Conservation (phyloP, 805 yeast species). For the Saccharomycopsis malanga region DNA sequence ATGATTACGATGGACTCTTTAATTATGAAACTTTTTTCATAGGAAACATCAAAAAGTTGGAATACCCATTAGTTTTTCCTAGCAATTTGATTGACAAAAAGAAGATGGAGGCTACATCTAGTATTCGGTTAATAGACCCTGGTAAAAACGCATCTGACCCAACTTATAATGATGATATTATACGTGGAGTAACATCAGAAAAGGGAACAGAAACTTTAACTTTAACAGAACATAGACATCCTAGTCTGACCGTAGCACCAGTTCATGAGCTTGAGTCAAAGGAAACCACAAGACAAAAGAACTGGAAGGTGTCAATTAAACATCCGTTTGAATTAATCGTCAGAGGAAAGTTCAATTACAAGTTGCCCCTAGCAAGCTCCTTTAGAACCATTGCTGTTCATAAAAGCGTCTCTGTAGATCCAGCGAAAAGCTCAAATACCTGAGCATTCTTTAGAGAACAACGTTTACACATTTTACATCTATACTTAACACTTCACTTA, state of each 20-base stretch:
- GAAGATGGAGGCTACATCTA: slow-evolving; percentile 53
- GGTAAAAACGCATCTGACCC: slow-evolving; percentile 38
- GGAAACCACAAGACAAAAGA: slow-evolving; percentile 27
- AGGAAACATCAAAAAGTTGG: slow-evolving; percentile 62
- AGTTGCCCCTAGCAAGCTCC: slow-evolving; percentile 53
- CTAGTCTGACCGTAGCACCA: neutral
- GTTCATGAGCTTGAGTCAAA: neutral
- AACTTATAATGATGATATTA: slow-evolving; percentile 22
- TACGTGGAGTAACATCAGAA: neutral
- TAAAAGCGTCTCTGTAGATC: slow-evolving; percentile 51
- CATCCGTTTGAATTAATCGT: slow-evolving; percentile 83
- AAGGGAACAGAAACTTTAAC: neutral
- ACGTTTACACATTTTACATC: too few relatives aligned
- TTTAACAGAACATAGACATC: neutral
- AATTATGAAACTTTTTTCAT: slow-evolving; percentile 58
- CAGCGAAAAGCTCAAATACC: slow-evolving; percentile 25
- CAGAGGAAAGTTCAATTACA: slow-evolving; percentile 74
- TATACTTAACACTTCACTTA: too few relatives aligned
- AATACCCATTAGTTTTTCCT: slow-evolving; percentile 63
- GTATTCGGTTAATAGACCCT: slow-evolving; percentile 66
- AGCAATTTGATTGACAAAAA: slow-evolving; percentile 67
- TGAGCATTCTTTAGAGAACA: too few relatives aligned
- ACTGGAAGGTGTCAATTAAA: slow-evolving; percentile 69
- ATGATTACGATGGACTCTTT: slow-evolving; percentile 17
- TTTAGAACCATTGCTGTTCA: slow-evolving; percentile 56